phyloP scores from a whole-genome alignment of 192 early-diverging fungal genomes.

The Linnemannia schmuckeri region DNA sequence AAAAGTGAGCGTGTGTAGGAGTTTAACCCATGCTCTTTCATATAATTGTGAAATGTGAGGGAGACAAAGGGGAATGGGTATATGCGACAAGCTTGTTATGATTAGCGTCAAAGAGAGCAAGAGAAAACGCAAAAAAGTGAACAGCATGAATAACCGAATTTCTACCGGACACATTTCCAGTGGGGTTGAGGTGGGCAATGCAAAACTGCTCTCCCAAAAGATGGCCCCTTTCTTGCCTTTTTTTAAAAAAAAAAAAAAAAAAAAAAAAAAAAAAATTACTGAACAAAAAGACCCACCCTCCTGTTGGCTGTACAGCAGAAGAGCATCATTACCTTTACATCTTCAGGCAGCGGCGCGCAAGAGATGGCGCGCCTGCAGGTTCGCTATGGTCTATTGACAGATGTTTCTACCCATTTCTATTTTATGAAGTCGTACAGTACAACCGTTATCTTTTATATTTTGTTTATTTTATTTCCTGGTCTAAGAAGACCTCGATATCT shows the following conservation, averaged over 20 bases:
- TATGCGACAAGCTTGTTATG: not conserved
- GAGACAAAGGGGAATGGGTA: not conserved
- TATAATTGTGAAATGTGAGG: not conserved
- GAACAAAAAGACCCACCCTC: too few relatives aligned
- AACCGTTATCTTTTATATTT: not conserved
- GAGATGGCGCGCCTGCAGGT: too few relatives aligned
- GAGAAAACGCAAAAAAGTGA: not conserved
- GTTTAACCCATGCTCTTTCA: not conserved
- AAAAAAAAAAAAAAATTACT: not conserved
- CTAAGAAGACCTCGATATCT: not conserved
- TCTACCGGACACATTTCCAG: not conserved
- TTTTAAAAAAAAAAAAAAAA: not conserved
- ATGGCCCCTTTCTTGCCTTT: too few relatives aligned
- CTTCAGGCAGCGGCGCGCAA: not conserved
- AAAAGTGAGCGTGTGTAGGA: not conserved
- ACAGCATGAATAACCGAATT: not conserved
- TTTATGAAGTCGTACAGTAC: not conserved
- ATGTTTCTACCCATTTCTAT: not conserved
- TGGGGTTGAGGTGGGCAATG: not conserved
- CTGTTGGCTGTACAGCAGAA: not conserved
- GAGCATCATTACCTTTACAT: not conserved
- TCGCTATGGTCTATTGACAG: too few relatives aligned
- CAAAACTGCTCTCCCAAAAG: too few relatives aligned
- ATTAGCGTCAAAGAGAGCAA: not conserved
- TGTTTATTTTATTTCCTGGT: too few relatives aligned